Base-by-base conservation (phyloP, 2,329 filamentous ascomycete genomes). In the Nigrospora oryzae region DNA sequence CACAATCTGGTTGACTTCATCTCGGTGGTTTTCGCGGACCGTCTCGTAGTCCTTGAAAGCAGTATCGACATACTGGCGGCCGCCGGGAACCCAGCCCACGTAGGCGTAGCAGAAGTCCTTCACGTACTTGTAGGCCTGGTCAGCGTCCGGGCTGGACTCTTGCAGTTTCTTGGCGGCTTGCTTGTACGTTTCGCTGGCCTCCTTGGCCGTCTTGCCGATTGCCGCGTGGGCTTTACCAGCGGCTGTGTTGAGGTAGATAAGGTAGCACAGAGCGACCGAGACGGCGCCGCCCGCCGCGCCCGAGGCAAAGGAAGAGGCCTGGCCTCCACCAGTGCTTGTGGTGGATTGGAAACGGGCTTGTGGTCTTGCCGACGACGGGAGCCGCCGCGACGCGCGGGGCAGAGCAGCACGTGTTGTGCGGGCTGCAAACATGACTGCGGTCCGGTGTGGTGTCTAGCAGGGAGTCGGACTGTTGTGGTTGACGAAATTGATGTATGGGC, bases 41-140 rank as follows among this genome's bases (percentile, higher is more conserved):
- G 73, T 77, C 40, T 89, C 84, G 37, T 86, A 68, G 53, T 89
- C 84, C 19, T 83, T 70, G 63, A 89, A 90, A 0, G 77, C 78
- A 1, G 70, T 64, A 56, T 89, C 83, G 40, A 89, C 77, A 54
- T 85, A 87, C 39, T 71, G 65, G 30, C 75, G 75, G 2, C 81
- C 84, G 12, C 86, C 86, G 0, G 86, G 86, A 30, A 90, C 76
- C 71, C 83, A 86, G 3, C 68, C 70, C 2, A 83, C 82, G 56
- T 89, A 89, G 19, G 79, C 79, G 57, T 79, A 79, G 28, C 79
- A 78, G 12, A 82, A 80, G 46, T 79, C 68, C 55, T 80, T 79
- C 48, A 89, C 74, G 67, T 76, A 82, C 48, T 74, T 64, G 35
- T 86, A 67, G 1, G 84, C 83, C 61, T 86, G 74, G 50, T 85